Conservation (phyloP, 352 stramenopile genomes). For the Thalassiosira exigua region DNA sequence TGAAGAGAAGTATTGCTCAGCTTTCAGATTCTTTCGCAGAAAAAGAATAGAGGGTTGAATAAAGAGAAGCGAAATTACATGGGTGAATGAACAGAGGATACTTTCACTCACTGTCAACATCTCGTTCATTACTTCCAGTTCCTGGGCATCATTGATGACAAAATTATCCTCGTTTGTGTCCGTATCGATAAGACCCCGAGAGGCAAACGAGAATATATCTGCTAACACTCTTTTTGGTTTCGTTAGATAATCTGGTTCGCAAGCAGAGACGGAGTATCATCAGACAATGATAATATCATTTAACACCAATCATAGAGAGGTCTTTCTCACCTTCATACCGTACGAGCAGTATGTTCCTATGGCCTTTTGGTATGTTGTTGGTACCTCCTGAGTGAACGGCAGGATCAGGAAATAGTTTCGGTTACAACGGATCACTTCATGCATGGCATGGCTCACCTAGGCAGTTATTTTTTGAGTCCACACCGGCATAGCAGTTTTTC, state of each 20-base stretch:
- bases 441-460: too few relatives aligned
- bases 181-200: conserved; percentile 24
- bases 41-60: too few relatives aligned
- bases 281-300: too few relatives aligned
- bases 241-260: conserved; percentile 36
- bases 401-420: too few relatives aligned
- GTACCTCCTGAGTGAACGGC: too few relatives aligned
- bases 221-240: conserved; percentile 31
- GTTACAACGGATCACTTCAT: too few relatives aligned
- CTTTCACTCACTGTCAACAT: too few relatives aligned
- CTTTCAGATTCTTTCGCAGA: conserved; percentile 7
- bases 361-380: conserved; percentile 21
- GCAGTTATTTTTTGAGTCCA: conserved; percentile 19
- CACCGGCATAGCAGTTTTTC: conserved; percentile 37
- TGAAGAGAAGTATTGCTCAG: conserved; percentile 13
- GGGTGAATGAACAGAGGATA: too few relatives aligned
- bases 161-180: conserved; percentile 21
- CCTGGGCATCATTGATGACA: conserved; percentile 6
- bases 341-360: conserved; percentile 34
- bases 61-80: too few relatives aligned
- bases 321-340: conserved; percentile 34
- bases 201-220: conserved; percentile 39
- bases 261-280: too few relatives aligned
- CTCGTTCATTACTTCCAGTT: conserved; percentile 7
- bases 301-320: too few relatives aligned